These are phyloP conservation scores for Salix suchowensis DNA, from an alignment of 345 rosid genomes.

Conservation along the genomic window DNA sequence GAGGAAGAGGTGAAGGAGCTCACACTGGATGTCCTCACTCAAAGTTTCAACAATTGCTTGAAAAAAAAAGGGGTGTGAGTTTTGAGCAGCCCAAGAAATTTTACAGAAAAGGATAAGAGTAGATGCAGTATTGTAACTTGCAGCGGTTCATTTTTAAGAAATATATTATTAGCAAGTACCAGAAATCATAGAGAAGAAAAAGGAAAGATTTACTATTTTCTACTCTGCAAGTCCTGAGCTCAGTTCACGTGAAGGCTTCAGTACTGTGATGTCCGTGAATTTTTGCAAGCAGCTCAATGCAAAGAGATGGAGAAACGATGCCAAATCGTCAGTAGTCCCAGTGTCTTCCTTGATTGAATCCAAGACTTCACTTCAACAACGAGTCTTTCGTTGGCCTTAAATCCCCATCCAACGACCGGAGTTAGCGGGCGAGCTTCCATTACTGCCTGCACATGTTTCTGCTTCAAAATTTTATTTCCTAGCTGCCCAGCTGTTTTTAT, in stretches of 20 bases:
- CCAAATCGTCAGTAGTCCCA: not conserved
- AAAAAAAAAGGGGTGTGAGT: not conserved
- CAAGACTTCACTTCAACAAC: not conserved
- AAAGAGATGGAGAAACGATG: slow-evolving; percentile 43
- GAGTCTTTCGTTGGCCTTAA: not conserved
- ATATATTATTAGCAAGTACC: not conserved
- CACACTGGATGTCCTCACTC: not conserved
- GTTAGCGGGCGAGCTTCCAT: not conserved
- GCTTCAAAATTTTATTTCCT: not conserved
- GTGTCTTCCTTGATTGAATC: not conserved
- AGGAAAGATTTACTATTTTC: slow-evolving; percentile 10
- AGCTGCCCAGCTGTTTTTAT: not conserved
- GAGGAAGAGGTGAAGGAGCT: not conserved
- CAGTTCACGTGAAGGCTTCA: slow-evolving; percentile 51
- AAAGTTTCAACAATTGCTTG: not conserved
- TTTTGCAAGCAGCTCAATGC: slow-evolving; percentile 18
- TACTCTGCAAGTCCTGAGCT: slow-evolving; percentile 22
- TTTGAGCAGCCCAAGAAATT: slow-evolving; percentile 21
- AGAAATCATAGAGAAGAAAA: slow-evolving; percentile 22
- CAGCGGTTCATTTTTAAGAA: slow-evolving; percentile 5
- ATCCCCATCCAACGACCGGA: not conserved
- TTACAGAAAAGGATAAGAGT: not conserved
- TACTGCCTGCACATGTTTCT: not conserved
- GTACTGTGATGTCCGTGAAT: slow-evolving; percentile 34
- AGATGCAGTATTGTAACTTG: slow-evolving; percentile 5